Evolutionary conservation across 2,329 filamentous ascomycete genomes (phyloP), one percentile per base, ranked within the genome.

Genomic region (Xylariaceae sp.): DNA sequence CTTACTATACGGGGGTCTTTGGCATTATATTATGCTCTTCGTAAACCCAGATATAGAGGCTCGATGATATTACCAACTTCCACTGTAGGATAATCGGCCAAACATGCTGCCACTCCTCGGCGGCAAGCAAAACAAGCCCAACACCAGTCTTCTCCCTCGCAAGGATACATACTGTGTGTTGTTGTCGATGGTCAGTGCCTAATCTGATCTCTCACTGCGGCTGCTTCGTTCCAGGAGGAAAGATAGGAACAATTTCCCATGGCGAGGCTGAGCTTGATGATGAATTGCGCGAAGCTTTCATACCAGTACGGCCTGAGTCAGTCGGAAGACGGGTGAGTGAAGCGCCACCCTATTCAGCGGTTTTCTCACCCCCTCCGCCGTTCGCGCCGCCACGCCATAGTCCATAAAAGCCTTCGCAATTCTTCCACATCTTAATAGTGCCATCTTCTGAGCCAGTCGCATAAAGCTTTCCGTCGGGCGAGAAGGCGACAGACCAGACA

Each of bases 361-460:
- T 49, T 38, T 60, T 56, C 33, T 64, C 64, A 13, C 50, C 45
- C 35, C 48, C 56, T 31, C 54, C 54, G 8, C 51, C 50, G 11
- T 42, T 47, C 13, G 59, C 60, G n/a, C 71, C 71, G 37, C 75
- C 75, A 30, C 74, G 71, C 80, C 80, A 84, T 29, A 83, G 70
- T 2, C 80, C 80, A 43, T 82, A 84, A 44, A 73, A 76, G 1
- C 79, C 80, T 4, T 81, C 76, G 45, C 79, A 83, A 50, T 84
- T 84, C 67, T 84, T 84, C 80, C 80, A 84, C 72, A 98, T 73
- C 69, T 98, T 98, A 64, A 98, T 94, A 0, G 93, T 98, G 31
- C 93, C 93, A 57, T 98, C 93, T 62, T 98, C 93, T 37, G 90
- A 96, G 22, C 88, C 93, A 2, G 93, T 98, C 2, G 90, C 93